These are phyloP conservation scores for Boeremia lycopersici DNA, from an alignment of 2,329 filamentous ascomycete species.

Conservation along the genomic window DNA sequence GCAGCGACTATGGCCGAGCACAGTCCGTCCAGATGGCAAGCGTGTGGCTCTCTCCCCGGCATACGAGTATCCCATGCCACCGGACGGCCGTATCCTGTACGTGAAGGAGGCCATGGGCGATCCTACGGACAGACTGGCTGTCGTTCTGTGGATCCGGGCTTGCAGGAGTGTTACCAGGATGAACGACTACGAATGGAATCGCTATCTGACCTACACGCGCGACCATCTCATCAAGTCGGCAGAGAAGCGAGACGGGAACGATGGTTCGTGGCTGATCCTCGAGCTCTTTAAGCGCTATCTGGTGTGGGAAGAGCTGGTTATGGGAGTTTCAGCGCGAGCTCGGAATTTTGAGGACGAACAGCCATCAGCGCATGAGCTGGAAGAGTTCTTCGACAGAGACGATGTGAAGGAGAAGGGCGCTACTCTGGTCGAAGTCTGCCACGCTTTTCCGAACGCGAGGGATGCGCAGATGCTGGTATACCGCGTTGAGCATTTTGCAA, in stretches of 20 bases:
- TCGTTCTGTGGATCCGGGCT: not conserved
- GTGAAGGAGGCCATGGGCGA: not conserved
- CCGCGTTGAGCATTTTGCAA: constrained; percentile 6
- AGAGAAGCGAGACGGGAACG: not conserved
- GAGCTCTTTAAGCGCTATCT: constrained; percentile 3
- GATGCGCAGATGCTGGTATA: constrained; percentile 4
- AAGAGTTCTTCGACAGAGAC: not conserved
- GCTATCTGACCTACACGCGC: not conserved
- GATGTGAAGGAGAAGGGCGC: not conserved
- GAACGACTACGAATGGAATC: not conserved
- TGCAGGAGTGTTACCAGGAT: not conserved
- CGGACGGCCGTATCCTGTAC: constrained; percentile 1
- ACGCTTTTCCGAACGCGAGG: not conserved
- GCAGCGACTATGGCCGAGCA: not conserved
- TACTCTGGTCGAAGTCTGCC: constrained; percentile 8
- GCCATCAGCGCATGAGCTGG: not conserved
- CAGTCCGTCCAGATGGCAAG: not conserved
- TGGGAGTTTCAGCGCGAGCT: not conserved
- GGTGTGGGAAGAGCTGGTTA: not conserved
- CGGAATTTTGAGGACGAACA: not conserved
- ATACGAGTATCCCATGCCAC: not conserved
- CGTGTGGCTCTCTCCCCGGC: not conserved
- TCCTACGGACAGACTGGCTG: not conserved
- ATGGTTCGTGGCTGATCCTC: not conserved
- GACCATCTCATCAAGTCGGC: not conserved